phyloP scores from a whole-genome alignment of 2,329 filamentous ascomycete species.

The Hymenoscyphus albidus region DNA sequence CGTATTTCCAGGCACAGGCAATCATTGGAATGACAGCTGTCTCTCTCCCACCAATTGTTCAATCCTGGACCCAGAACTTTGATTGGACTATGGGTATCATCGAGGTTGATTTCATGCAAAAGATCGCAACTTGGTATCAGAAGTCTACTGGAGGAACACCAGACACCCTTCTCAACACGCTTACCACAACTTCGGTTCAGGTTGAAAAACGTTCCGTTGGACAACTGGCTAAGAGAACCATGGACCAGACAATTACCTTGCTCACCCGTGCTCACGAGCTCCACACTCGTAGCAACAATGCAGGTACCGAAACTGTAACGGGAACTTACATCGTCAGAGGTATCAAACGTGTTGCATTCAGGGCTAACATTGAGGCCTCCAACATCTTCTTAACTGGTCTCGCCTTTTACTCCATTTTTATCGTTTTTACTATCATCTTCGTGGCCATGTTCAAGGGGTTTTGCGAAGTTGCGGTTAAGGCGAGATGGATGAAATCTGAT shows the following conservation, averaged over 20 bases:
- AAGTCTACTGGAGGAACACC: slow-evolving; percentile 85
- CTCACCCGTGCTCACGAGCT: slow-evolving; percentile 36
- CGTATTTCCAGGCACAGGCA: slow-evolving; percentile 91
- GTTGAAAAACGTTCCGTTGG: slow-evolving; percentile 56
- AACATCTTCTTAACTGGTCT: slow-evolving; percentile 93
- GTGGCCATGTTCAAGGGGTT: slow-evolving; percentile 77
- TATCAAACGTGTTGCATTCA: slow-evolving; percentile 86
- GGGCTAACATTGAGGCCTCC: slow-evolving; percentile 76
- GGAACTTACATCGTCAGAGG: slow-evolving; percentile 67
- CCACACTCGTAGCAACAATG: slow-evolving; percentile 45
- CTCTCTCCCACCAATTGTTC: slow-evolving; percentile 78
- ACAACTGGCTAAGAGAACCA: slow-evolving; percentile 50
- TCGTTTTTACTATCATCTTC: slow-evolving; percentile 66
- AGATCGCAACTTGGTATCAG: slow-evolving; percentile 92
- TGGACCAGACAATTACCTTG: slow-evolving; percentile 33
- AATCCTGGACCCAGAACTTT: slow-evolving; percentile 95
- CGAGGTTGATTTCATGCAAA: slow-evolving; percentile 78
- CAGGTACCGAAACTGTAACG: slow-evolving; percentile 49
- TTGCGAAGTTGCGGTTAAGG: slow-evolving; percentile 71
- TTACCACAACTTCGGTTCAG: slow-evolving; percentile 75
- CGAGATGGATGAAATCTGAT: slow-evolving; percentile 74
- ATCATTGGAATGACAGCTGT: slow-evolving; percentile 84
- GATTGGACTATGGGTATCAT: slow-evolving; percentile 99
- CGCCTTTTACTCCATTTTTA: slow-evolving; percentile 82
- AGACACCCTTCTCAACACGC: slow-evolving; percentile 69